Percentiles rank a stretch among this genome's conserved stretches.
Evolutionary conservation across 2,329 filamentous ascomycete species (phyloP).

Genomic region (Colletotrichum liaoningense): DNA sequence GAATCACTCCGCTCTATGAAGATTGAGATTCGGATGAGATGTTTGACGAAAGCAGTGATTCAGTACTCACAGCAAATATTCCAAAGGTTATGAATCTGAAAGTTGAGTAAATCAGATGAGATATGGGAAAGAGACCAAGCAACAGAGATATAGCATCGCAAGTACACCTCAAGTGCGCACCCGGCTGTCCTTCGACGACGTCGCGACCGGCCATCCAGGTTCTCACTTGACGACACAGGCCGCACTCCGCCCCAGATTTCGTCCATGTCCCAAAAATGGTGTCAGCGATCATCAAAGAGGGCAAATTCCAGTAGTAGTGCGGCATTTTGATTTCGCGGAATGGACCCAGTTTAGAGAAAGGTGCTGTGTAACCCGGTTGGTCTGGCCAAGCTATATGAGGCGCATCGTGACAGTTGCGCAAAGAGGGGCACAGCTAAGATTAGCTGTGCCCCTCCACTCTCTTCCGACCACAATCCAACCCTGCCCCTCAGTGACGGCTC

Average conservation of each 20-base stretch:
- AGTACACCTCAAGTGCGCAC: constrained; percentile 13
- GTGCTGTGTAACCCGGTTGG: not conserved
- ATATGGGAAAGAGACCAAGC: not conserved
- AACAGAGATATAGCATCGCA: not conserved
- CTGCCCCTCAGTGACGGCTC: not conserved
- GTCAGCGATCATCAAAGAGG: not conserved
- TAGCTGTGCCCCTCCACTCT: too few relatives aligned
- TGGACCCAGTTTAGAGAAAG: not conserved
- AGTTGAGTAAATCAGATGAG: not conserved
- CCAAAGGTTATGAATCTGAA: not conserved
- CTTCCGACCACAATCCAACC: not conserved
- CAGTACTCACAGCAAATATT: not conserved
- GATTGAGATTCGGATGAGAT: not conserved
- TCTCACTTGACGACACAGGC: constrained; percentile 26
- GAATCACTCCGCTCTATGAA: too few relatives aligned
- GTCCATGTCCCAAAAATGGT: constrained; percentile 11
- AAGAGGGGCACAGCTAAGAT: not conserved
- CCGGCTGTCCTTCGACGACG: constrained; percentile 28
- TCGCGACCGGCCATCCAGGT: constrained; percentile 31
- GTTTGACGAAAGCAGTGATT: not conserved
- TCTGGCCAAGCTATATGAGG: not conserved
- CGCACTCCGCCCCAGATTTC: constrained; percentile 26
- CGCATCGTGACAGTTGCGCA: not conserved
- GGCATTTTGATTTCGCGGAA: constrained; percentile 1
- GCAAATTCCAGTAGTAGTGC: not conserved